Conservation (phyloP, 495 filamentous ascomycete species). For the Hyaloscypha bicolor region DNA sequence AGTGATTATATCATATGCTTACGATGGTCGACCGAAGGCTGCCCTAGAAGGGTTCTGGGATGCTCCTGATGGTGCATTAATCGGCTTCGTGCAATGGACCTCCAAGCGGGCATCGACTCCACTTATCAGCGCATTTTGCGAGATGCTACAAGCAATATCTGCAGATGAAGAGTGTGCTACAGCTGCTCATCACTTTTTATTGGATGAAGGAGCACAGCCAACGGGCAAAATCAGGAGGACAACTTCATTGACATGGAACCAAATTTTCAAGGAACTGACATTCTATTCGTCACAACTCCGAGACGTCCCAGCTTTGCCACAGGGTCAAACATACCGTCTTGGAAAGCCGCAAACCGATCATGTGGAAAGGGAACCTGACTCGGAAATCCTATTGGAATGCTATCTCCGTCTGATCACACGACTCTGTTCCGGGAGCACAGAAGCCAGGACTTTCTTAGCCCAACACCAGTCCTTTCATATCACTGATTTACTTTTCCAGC, state of each 20-base stretch:
- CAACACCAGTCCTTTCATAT: conserved; percentile 63
- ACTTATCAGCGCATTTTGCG: conserved; percentile 91
- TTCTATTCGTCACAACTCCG: conserved; percentile 70
- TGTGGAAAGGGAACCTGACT: conserved; percentile 79
- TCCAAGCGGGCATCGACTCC: conserved; percentile 90
- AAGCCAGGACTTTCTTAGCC: conserved; percentile 70
- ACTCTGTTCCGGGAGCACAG: conserved; percentile 66
- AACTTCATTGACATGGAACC: conserved; percentile 82
- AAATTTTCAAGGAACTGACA: conserved; percentile 87
- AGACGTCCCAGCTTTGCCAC: conserved; percentile 59
- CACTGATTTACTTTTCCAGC: conserved; percentile 64
- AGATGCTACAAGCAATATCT: conserved; percentile 87
- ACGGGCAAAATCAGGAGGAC: conserved; percentile 76
- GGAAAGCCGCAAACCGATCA: conserved; percentile 56
- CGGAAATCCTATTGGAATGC: conserved; percentile 87
- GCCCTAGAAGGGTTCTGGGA: conserved; percentile 81
- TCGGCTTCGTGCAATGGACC: conserved; percentile 94
- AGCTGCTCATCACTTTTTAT: conserved; percentile 82
- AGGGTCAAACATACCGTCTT: conserved; percentile 56
- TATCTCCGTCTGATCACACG: conserved; percentile 87
- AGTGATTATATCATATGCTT: conserved; percentile 89
- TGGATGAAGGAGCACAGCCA: conserved; percentile 77
- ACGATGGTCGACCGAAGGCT: conserved; percentile 77
- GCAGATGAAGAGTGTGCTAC: conserved; percentile 76
- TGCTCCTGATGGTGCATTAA: conserved; percentile 84